Percentiles rank a stretch among this genome's conserved stretches.
Conservation (phyloP, 2,329 filamentous ascomycete genomes). For the Trichoderma lentiforme region DNA sequence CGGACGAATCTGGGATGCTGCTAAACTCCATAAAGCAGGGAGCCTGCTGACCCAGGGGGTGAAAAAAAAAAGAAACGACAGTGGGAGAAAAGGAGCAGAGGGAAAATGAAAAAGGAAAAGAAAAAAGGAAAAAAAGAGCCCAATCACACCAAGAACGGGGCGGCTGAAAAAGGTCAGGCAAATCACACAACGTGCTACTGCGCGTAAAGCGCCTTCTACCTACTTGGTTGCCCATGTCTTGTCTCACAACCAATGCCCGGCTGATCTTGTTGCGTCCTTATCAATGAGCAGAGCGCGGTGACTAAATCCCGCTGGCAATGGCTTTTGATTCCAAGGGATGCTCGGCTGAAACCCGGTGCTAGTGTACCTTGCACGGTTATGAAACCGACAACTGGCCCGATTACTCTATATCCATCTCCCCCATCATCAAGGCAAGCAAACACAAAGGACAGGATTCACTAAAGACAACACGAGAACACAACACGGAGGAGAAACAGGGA, state of each 20-base stretch:
- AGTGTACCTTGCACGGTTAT: not conserved
- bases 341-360: conserved; percentile 3
- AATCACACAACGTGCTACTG: conserved; percentile 2
- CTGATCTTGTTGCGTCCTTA: conserved; percentile 14
- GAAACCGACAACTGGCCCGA: not conserved
- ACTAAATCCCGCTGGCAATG: conserved; percentile 2
- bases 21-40: not conserved
- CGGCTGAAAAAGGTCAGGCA: conserved; percentile 6
- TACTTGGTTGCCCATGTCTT: conserved; percentile 4
- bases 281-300: not conserved
- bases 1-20: not conserved
- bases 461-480: not conserved
- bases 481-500: not conserved
- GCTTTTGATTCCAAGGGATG: not conserved
- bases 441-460: not conserved
- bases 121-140: not conserved
- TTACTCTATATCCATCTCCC: not conserved
- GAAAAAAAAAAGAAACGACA: not conserved
- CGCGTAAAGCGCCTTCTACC: conserved; percentile 1
- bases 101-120: not conserved
- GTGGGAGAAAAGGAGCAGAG: not conserved
- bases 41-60: not conserved
- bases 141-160: not conserved
- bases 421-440: not conserved
- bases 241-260: conserved; percentile 4